These are phyloP conservation scores for Fusarium tuaranense DNA, from an alignment of 2,329 filamentous ascomycete genomes.

Conservation along the genomic window DNA sequence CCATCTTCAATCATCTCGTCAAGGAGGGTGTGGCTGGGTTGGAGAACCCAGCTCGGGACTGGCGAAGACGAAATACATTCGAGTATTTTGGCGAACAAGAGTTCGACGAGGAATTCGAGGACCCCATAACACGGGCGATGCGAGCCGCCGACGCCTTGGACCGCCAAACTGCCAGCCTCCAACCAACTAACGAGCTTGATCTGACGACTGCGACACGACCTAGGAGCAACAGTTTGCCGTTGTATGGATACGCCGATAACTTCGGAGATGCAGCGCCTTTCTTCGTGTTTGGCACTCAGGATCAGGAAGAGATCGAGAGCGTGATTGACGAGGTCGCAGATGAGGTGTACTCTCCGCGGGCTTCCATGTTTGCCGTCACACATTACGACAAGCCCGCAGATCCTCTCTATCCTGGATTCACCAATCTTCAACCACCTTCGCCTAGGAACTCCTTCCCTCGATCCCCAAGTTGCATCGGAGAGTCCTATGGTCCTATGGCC, in stretches of 20 bases:
- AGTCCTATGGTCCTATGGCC: constrained; percentile 44
- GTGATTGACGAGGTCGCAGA: constrained; percentile 26
- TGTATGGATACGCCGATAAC: constrained; percentile 58
- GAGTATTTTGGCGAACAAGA: constrained; percentile 31
- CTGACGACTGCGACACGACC: constrained; percentile 54
- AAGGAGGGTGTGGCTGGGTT: constrained; percentile 60
- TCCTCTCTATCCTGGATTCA: constrained; percentile 36
- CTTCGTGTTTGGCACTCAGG: constrained; percentile 59
- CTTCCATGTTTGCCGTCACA: constrained; percentile 46
- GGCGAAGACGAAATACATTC: constrained; percentile 34
- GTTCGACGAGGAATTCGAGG: constrained; percentile 48
- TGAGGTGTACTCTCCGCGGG: constrained; percentile 26
- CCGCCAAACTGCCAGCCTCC: constrained; percentile 65
- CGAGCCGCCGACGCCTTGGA: constrained; percentile 69
- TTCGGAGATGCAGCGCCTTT: constrained; percentile 60
- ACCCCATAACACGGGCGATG: constrained; percentile 68
- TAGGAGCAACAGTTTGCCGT: constrained; percentile 63
- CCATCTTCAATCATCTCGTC: constrained; percentile 63
- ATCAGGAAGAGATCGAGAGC: constrained; percentile 38
- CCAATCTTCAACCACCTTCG: constrained; percentile 37
- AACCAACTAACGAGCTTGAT: constrained; percentile 62
- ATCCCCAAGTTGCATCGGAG: constrained; percentile 51
- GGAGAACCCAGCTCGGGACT: constrained; percentile 39
- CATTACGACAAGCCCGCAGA: constrained; percentile 44
- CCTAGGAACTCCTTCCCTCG: constrained; percentile 25